Evolutionary conservation across 305 asterid species (phyloP).

Genomic region (Lippia alba): DNA sequence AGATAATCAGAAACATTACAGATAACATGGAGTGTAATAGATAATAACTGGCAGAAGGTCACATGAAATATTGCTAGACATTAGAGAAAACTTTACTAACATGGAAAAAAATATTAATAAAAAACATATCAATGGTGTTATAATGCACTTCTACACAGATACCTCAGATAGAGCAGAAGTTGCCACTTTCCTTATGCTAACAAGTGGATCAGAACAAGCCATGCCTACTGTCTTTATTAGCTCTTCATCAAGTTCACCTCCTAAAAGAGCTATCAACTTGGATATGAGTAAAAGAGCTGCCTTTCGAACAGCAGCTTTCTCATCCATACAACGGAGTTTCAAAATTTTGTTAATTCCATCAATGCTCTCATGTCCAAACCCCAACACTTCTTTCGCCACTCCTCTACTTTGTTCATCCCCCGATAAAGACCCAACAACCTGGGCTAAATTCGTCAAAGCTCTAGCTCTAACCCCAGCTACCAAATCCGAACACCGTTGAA

Average conservation of each 20-base stretch:
- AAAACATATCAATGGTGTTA: slow-evolving; percentile 8
- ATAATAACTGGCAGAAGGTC: slow-evolving; percentile 26
- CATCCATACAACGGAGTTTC: slow-evolving; percentile 75
- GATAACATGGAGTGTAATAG: background rate
- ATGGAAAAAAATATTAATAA: slow-evolving; percentile 1
- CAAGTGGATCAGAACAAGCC: slow-evolving; percentile 95
- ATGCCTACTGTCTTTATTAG: slow-evolving; percentile 81
- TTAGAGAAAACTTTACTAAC: slow-evolving; percentile 11
- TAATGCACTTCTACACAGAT: background rate
- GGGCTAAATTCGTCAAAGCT: slow-evolving; percentile 83
- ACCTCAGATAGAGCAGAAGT: slow-evolving; percentile 94
- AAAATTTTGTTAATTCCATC: slow-evolving; percentile 59
- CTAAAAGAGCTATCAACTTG: slow-evolving; percentile 62
- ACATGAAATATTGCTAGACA: background rate
- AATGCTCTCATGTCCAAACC: slow-evolving; percentile 48
- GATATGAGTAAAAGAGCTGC: slow-evolving; percentile 84
- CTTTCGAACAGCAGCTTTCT: slow-evolving; percentile 95
- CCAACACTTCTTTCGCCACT: slow-evolving; percentile 66
- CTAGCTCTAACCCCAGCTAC: slow-evolving; percentile 78
- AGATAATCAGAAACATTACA: slow-evolving; percentile 1
- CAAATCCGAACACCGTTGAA: slow-evolving; percentile 83
- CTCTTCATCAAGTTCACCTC: slow-evolving; percentile 72
- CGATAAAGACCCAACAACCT: slow-evolving; percentile 56
- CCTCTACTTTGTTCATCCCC: slow-evolving; percentile 52
- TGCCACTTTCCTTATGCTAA: slow-evolving; percentile 94